These are phyloP conservation scores for Metschnikowia lunata DNA, from an alignment of 805 yeast species.

Conservation along the genomic window DNA sequence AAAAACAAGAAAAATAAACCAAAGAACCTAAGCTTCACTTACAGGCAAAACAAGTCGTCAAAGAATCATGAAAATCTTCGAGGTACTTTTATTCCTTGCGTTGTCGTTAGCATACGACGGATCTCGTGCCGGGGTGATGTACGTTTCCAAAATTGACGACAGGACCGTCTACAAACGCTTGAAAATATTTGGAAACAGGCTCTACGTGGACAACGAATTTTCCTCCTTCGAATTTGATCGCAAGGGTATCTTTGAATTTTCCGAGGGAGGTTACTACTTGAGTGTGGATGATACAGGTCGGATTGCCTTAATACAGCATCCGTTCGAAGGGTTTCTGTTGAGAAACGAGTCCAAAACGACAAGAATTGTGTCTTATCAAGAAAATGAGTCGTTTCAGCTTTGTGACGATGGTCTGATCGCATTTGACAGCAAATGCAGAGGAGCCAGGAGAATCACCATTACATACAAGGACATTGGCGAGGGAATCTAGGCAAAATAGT, in stretches of 20 bases:
- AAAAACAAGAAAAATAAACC: too few relatives aligned
- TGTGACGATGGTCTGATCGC: slow-evolving; percentile 2
- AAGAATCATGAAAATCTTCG: too few relatives aligned
- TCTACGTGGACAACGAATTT: background rate
- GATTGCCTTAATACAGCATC: background rate
- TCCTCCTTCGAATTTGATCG: background rate
- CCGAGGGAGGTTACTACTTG: background rate
- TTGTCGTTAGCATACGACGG: background rate
- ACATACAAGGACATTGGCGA: background rate
- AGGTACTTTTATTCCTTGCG: too few relatives aligned
- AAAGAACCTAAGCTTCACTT: too few relatives aligned
- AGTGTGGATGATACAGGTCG: background rate
- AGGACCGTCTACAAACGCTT: background rate
- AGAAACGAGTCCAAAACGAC: background rate
- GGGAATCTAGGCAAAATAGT: background rate
- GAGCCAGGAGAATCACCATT: background rate
- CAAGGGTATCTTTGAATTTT: background rate
- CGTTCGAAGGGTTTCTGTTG: background rate
- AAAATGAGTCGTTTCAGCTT: background rate
- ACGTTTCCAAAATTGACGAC: background rate
- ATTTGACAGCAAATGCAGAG: background rate
- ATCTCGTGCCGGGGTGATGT: background rate
- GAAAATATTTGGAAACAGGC: background rate
- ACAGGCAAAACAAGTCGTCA: too few relatives aligned
- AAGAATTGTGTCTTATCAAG: background rate